Evolutionary conservation across 345 rosid genomes (phyloP).

Genomic region (Garcia nutans): DNA sequence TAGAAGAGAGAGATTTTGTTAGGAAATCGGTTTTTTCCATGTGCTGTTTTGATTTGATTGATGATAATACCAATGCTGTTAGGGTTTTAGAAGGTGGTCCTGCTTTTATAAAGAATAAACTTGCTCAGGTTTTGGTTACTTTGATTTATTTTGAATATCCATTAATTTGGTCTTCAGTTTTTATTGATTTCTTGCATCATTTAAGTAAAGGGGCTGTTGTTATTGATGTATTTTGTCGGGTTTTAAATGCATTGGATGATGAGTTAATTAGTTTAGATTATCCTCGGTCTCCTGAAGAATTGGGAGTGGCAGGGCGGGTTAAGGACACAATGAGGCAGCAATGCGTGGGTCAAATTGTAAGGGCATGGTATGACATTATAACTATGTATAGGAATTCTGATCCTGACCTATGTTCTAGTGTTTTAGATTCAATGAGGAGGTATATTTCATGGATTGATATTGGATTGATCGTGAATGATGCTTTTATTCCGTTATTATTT

Average conservation of each 20-base stretch:
- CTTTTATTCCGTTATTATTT: conserved; percentile 68
- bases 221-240: conserved; percentile 91
- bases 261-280: conserved; percentile 93
- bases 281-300: conserved; percentile 62
- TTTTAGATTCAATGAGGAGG: conserved; percentile 79
- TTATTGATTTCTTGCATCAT: conserved; percentile 65
- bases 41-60: conserved; percentile 56
- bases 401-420: conserved; percentile 61
- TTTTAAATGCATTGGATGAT: conserved; percentile 83
- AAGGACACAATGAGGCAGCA: conserved; percentile 98
- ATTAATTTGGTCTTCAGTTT: conserved; percentile 67
- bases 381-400: conserved; percentile 59
- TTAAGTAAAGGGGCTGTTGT: conserved; percentile 62
- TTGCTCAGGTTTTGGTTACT: conserved; percentile 86
- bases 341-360: conserved; percentile 83
- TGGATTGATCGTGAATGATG: conserved; percentile 71
- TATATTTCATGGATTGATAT: conserved; percentile 94
- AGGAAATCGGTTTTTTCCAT: conserved; percentile 67
- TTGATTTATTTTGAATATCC: conserved; percentile 95
- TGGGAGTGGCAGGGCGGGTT: conserved; percentile 61
- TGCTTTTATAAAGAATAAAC: conserved; percentile 83
- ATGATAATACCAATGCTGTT: conserved; percentile 45
- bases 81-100: conserved; percentile 66
- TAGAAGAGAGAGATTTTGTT: conserved; percentile 56
- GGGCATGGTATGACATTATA: conserved; percentile 81